phyloP scores from a whole-genome alignment of 345 rosid genomes.

The Chamaenerion angustifolium region DNA sequence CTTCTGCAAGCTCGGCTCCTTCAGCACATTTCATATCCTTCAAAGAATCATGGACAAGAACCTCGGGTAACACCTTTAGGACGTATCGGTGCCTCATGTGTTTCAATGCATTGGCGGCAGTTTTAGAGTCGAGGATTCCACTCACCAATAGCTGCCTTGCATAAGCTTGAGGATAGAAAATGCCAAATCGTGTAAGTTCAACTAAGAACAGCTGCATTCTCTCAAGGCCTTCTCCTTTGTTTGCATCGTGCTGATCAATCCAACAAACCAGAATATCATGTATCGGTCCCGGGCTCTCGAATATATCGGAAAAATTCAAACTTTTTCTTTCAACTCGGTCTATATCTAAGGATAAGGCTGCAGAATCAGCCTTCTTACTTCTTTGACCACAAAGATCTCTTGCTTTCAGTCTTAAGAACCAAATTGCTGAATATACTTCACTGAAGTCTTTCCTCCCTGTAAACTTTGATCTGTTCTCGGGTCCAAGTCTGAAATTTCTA shows the following conservation, averaged over 20 bases:
- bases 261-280: slow-evolving; percentile 94
- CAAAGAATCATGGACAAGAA: slow-evolving; percentile 41
- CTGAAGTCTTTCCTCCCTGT: slow-evolving; percentile 75
- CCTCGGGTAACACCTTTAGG: slow-evolving; percentile 75
- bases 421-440: slow-evolving; percentile 66
- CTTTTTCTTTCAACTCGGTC: slow-evolving; percentile 5
- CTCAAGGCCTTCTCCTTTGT: slow-evolving; percentile 59
- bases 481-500: slow-evolving; percentile 61
- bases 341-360: slow-evolving; percentile 4
- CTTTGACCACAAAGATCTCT: slow-evolving; percentile 34
- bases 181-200: slow-evolving; percentile 74
- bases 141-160: slow-evolving; percentile 84
- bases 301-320: slow-evolving; percentile 27
- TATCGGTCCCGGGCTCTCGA: slow-evolving; percentile 84
- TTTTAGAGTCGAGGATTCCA: slow-evolving; percentile 54
- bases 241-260: slow-evolving; percentile 93
- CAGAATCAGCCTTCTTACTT: slow-evolving; percentile 22
- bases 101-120: slow-evolving; percentile 32
- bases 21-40: slow-evolving; percentile 55
- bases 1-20: slow-evolving; percentile 47
- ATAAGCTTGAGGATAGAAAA: slow-evolving; percentile 80
- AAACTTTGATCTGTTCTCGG: slow-evolving; percentile 48
- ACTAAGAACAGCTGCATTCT: slow-evolving; percentile 56
- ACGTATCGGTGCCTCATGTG: slow-evolving; percentile 63
- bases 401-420: slow-evolving; percentile 60